Evolutionary conservation across 345 rosid genomes (phyloP).

Genomic region (Fremontodendron californicum): DNA sequence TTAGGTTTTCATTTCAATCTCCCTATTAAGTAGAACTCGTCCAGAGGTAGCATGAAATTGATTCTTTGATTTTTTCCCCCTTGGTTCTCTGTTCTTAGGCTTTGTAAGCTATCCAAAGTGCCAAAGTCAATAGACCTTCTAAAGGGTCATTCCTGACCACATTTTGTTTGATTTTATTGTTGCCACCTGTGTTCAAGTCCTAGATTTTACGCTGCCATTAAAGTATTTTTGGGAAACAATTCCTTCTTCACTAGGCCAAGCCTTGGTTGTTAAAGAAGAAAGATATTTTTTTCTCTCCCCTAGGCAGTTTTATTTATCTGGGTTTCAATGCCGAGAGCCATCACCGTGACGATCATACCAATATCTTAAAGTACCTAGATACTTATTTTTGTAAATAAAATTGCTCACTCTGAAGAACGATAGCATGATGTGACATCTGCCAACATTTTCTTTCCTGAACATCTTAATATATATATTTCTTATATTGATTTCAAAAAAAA

Average conservation of each 20-base stretch:
- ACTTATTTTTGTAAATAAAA: neutral
- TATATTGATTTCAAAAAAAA: neutral
- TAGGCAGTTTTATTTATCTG: neutral
- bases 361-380: neutral
- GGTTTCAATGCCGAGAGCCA: neutral
- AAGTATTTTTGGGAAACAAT: neutral
- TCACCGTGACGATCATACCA: neutral
- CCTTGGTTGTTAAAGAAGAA: neutral
- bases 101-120: neutral
- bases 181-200: neutral
- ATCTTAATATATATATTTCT: constrained; percentile 2
- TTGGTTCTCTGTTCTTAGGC: neutral
- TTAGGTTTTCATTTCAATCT: neutral
- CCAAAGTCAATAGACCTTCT: neutral
- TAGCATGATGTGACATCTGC: neutral
- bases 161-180: neutral
- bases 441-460: neutral
- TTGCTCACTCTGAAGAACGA: neutral
- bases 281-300: too few species aligned
- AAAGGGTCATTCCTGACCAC: neutral
- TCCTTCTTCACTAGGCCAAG: neutral
- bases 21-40: neutral
- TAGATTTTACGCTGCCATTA: neutral
- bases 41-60: neutral
- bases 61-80: neutral